These are phyloP conservation scores for Clavulina sp. DNA, from an alignment of 768 basidiomycete species.

Conservation along the genomic window DNA sequence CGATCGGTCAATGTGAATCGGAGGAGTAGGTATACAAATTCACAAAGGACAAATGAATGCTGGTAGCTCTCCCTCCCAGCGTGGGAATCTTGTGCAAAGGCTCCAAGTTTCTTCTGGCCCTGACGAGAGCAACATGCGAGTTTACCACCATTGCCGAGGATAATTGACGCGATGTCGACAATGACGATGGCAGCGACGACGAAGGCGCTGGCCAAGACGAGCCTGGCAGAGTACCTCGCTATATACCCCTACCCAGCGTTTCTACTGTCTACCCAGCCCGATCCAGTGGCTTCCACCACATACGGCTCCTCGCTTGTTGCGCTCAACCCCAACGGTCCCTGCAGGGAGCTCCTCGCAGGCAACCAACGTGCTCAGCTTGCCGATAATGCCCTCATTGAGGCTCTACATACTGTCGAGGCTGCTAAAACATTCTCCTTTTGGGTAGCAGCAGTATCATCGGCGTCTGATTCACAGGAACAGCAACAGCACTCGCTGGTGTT, in stretches of 20 bases:
- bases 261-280: constrained; percentile 7
- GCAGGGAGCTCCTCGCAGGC: constrained; percentile 9
- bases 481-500: constrained; percentile 5
- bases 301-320: constrained; percentile 7
- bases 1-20: too few species aligned
- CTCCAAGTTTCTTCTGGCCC: too few species aligned
- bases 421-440: constrained; percentile 4
- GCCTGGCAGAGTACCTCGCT: background rate
- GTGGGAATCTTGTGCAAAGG: too few species aligned
- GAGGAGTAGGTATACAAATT: too few species aligned
- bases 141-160: too few species aligned
- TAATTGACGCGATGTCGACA: too few species aligned
- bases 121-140: too few species aligned
- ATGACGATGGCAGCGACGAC: too few species aligned
- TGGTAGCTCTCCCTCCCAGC: too few species aligned
- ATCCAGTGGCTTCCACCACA: constrained; percentile 8
- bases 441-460: constrained; percentile 5
- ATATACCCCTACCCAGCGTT: constrained; percentile 13
- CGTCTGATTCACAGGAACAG: background rate
- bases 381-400: constrained; percentile 9
- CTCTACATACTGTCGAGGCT: constrained; percentile 5
- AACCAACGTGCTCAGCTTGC: too few species aligned
- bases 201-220: too few species aligned
- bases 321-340: constrained; percentile 10
- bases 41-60: too few species aligned